These are phyloP conservation scores for Solanum neorickii DNA, from an alignment of 257 asterid genomes.

Conservation along the genomic window DNA sequence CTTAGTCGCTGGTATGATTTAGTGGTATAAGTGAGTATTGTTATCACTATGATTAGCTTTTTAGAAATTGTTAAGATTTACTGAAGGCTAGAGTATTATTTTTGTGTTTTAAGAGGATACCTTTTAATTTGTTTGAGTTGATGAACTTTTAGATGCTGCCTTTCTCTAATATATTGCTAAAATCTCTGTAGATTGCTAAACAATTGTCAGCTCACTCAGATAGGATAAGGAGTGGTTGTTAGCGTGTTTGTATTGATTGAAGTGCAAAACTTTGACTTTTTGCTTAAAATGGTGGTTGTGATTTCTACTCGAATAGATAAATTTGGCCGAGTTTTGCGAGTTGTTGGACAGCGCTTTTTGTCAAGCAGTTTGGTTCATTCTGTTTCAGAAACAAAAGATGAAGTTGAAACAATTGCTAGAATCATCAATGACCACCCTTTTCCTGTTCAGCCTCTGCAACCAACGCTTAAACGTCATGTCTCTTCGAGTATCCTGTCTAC, in stretches of 20 bases:
- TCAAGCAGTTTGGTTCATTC: constrained; percentile 17
- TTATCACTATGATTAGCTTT: neutral
- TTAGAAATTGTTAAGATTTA: neutral
- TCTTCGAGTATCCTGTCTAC: constrained; percentile 34
- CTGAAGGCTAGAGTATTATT: neutral
- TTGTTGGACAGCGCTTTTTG: constrained; percentile 11
- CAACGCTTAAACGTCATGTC: constrained; percentile 30
- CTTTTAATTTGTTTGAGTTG: neutral
- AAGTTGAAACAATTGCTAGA: constrained; percentile 35
- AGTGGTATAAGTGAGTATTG: neutral
- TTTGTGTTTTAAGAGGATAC: neutral
- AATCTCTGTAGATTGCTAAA: neutral
- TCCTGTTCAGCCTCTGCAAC: constrained; percentile 44
- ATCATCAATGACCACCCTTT: constrained; percentile 57
- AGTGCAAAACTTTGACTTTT: neutral
- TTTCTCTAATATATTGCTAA: neutral
- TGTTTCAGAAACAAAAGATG: constrained; percentile 8
- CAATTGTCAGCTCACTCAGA: neutral
- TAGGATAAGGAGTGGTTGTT: neutral
- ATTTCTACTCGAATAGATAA: constrained; percentile 2
- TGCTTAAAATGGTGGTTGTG: neutral
- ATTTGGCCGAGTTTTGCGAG: neutral
- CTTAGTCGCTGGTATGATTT: neutral
- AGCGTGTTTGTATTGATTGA: neutral
- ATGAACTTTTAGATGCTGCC: neutral